Evolutionary conservation across 768 basidiomycete species (phyloP).

Genomic region (Phanerochaete sordida): DNA sequence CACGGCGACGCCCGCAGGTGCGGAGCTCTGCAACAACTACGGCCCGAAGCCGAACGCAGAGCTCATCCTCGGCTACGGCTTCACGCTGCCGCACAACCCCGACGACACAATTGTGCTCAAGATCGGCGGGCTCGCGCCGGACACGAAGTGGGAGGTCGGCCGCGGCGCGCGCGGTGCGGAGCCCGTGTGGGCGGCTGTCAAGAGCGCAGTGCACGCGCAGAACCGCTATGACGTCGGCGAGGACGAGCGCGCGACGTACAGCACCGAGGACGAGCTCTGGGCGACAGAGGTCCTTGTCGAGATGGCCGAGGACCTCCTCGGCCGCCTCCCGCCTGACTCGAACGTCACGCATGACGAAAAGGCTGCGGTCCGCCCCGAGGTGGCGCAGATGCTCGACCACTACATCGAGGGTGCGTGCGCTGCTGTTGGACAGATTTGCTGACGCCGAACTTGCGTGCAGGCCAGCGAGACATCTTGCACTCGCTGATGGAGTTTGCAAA

Average conservation of each 20-base stretch:
- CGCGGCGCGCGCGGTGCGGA: slow-evolving; percentile 51
- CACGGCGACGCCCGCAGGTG: slow-evolving; percentile 31
- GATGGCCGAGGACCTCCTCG: slow-evolving; percentile 56
- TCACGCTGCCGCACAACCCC: slow-evolving; percentile 72
- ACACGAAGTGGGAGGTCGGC: slow-evolving; percentile 60
- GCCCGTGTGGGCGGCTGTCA: slow-evolving; percentile 58
- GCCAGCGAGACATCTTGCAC: slow-evolving; percentile 55
- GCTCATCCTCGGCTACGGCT: slow-evolving; percentile 90
- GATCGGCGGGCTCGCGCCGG: slow-evolving; percentile 47
- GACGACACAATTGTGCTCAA: slow-evolving; percentile 85
- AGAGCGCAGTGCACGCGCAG: slow-evolving; percentile 27
- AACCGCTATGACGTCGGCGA: slow-evolving; percentile 21
- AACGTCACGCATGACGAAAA: slow-evolving; percentile 11
- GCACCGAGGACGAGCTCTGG: slow-evolving; percentile 64
- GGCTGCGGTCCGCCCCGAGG: slow-evolving; percentile 44
- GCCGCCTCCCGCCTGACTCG: slow-evolving; percentile 40
- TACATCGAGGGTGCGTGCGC: slow-evolving; percentile 47
- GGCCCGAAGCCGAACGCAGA: slow-evolving; percentile 89
- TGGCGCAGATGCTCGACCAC: slow-evolving; percentile 59
- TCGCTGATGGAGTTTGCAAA: slow-evolving; percentile 49
- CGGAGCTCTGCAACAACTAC: slow-evolving; percentile 87
- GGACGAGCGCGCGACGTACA: slow-evolving; percentile 19
- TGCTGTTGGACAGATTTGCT: background rate
- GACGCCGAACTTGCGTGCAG: slow-evolving; percentile 27
- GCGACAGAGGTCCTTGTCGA: slow-evolving; percentile 60